Base-by-base conservation (phyloP, 805 yeast genomes). In the Wickerhamomyces canadensis region DNA sequence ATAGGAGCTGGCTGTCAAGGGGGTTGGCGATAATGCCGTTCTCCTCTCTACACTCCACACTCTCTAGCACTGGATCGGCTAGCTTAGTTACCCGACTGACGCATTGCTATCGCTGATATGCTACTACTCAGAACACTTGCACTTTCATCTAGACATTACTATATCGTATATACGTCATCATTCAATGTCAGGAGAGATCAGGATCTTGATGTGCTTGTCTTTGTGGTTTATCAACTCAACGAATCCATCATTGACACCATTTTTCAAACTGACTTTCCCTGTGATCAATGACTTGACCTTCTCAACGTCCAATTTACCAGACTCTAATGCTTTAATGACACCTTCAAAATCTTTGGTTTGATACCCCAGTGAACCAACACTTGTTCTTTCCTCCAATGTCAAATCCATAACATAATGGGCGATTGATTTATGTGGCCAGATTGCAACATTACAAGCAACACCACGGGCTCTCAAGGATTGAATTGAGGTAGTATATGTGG, bases 351-450 rank as follows among this genome's bases (percentile, higher is more conserved):
- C 76, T 26, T 52, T 53, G 18, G 62, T 63, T 10, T 63, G 64
- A 45, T 64, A 70, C 42, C 74, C 70, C 41, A 70, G 59, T 1
- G 72, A 66, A 5, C 76, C 76, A 15, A 70, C 65, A 19, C 64
- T 58, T 13, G 52, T 49, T 43, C 66, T 70, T 45, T 70, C 75
- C n/a, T 57, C 46, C 38, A 59, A 48, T 3, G 74, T 68, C 33
- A 67, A 44, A 38, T 65, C 66, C 75, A 70, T 70, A 14, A 72
- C 72, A 31, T 57, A 65, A 42, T 62, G 65, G 5, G 61, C 61
- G 26, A 69, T 67, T 1, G 65, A 60, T 33, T 65, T 63, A 38
- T 64, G 64, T n/a, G 72, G 70, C 74, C 75, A 70, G 27, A 70
- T 67, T 9, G 75, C 76, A 38, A 70, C 68, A 44, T 70, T 70